Conservation (phyloP, 1,284 basidiomycete genomes). For the Porogramme epimiltina region DNA sequence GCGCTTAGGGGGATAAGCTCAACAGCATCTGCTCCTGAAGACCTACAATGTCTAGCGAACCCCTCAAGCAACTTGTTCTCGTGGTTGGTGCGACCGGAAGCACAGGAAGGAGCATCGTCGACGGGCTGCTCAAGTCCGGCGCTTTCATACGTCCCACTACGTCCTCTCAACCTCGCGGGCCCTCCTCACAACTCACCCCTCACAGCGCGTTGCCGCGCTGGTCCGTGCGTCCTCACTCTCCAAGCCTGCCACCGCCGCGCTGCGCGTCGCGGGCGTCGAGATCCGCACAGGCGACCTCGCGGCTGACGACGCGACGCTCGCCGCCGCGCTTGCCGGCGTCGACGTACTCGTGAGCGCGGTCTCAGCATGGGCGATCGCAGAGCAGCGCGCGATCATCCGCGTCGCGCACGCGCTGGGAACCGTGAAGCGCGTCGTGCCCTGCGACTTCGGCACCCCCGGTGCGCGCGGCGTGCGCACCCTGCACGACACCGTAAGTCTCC, state of each 20-base stretch:
- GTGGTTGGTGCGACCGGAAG: constrained; percentile 8
- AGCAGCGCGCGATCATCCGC: constrained; percentile 16
- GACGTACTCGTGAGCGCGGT: constrained; percentile 17
- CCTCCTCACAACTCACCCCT: neutral
- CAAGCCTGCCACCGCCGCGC: constrained; percentile 4
- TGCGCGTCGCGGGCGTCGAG: constrained; percentile 10
- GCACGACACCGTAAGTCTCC: constrained; percentile 17
- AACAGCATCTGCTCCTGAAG: no score
- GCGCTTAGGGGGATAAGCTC: no score
- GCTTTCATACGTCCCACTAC: constrained; percentile 20
- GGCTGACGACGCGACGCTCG: constrained; percentile 6
- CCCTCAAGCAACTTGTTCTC: constrained; percentile 3
- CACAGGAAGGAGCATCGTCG: constrained; percentile 5
- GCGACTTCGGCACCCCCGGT: constrained; percentile 21
- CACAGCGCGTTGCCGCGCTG: constrained; percentile 7
- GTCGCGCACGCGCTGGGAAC: constrained; percentile 7
- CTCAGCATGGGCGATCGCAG: neutral
- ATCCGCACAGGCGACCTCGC: constrained; percentile 15
- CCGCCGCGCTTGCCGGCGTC: constrained; percentile 13
- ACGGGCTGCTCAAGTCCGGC: constrained; percentile 7
- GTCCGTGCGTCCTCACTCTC: constrained; percentile 11
- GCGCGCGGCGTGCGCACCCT: constrained; percentile 12
- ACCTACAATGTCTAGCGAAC: no score
- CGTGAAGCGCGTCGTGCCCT: constrained; percentile 21
- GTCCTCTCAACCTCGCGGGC: neutral